Conservation (phyloP, 306 rosid species). For the Biancaea sappan region DNA sequence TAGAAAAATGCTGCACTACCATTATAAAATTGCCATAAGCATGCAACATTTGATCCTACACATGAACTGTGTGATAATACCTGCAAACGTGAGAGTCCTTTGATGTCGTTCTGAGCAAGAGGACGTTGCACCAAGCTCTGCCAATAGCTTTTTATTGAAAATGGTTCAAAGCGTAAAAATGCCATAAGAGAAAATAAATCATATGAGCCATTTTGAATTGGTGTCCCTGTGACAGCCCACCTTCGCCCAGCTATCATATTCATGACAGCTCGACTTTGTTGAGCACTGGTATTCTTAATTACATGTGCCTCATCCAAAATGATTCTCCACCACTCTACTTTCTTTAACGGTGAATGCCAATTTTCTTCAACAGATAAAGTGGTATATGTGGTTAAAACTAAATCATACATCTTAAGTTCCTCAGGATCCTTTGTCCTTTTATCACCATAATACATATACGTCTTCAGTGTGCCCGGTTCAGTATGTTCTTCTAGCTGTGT, state of each 20-base stretch:
- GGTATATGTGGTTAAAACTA: constrained; percentile 77
- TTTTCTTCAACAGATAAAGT: constrained; percentile 50
- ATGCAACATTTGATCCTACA: not conserved
- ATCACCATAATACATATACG: constrained; percentile 72
- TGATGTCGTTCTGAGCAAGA: constrained; percentile 46
- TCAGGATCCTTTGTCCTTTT: constrained; percentile 53
- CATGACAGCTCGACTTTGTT: constrained; percentile 56
- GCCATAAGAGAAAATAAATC: constrained; percentile 83
- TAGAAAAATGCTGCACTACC: not conserved
- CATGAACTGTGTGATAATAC: constrained; percentile 40
- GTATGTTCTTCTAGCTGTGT: constrained; percentile 69
- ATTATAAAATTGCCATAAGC: not conserved
- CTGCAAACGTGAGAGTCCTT: constrained; percentile 72
- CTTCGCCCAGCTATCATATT: constrained; percentile 54
- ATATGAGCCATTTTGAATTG: constrained; percentile 68
- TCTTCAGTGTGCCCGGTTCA: constrained; percentile 50
- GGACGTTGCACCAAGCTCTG: constrained; percentile 73
- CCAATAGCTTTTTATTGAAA: constrained; percentile 70
- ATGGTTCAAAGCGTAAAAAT: constrained; percentile 74
- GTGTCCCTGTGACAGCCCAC: constrained; percentile 91
- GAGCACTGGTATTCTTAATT: constrained; percentile 63
- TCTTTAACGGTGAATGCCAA: constrained; percentile 39
- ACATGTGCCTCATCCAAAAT: constrained; percentile 83
- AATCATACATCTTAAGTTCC: constrained; percentile 61
- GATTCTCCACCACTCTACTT: constrained; percentile 71